These are phyloP conservation scores for Clavaria fumosa DNA, from an alignment of 768 basidiomycete species.

Conservation along the genomic window DNA sequence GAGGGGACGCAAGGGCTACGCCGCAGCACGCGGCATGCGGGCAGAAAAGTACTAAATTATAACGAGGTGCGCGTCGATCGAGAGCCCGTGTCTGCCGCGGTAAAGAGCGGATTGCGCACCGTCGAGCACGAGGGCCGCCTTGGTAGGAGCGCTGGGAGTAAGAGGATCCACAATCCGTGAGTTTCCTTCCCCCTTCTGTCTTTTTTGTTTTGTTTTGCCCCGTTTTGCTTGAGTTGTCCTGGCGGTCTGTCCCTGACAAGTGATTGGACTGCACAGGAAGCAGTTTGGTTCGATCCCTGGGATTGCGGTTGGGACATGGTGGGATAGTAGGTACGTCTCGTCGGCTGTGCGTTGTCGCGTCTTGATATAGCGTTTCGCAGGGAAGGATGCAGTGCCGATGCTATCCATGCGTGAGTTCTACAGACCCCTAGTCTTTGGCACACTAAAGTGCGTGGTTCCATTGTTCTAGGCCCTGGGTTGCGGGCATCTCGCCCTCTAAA, in stretches of 20 bases:
- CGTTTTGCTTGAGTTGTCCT: no score
- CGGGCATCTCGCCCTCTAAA: constrained; percentile 53
- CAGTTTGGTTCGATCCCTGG: constrained; percentile 70
- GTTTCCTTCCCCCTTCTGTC: constrained; percentile 12
- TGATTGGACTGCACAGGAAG: no score
- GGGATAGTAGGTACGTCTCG: constrained; percentile 31
- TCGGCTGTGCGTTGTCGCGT: background rate
- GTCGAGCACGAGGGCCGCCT: constrained; percentile 22
- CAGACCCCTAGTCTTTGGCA: no score
- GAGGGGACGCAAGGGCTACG: constrained; percentile 24
- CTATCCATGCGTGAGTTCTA: constrained; percentile 70
- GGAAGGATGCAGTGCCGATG: constrained; percentile 53
- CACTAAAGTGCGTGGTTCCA: no score
- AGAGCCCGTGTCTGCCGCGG: constrained; percentile 22
- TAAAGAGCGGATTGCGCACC: constrained; percentile 22
- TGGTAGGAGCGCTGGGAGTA: constrained; percentile 21
- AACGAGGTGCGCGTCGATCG: constrained; percentile 24
- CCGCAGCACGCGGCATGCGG: constrained; percentile 53
- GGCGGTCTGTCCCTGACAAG: no score
- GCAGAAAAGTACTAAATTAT: constrained; percentile 44
- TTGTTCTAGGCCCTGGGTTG: constrained; percentile 55
- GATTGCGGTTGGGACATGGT: constrained; percentile 69
- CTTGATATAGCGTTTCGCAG: constrained; percentile 13
- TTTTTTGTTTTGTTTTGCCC: background rate
- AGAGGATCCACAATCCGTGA: constrained; percentile 36